These are phyloP conservation scores for Vaccinium macrocarpon DNA, from an alignment of 148 eudicot genomes.

Conservation along the genomic window DNA sequence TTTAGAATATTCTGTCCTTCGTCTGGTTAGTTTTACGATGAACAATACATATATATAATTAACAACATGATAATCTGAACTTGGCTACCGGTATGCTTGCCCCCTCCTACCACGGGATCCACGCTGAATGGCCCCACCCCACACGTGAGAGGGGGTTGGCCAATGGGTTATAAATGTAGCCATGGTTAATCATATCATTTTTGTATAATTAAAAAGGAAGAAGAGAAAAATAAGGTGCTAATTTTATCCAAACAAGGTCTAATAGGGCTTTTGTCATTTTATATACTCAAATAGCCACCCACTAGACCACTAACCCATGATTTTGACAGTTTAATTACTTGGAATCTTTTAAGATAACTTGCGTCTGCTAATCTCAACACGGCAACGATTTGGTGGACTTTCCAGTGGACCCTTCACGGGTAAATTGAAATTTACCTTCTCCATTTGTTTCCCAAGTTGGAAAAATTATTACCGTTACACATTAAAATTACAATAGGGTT, in stretches of 20 bases:
- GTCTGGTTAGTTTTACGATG: too few relatives aligned
- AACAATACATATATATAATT: too few relatives aligned
- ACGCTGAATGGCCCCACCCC: too few relatives aligned
- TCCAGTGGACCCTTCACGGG: neutral
- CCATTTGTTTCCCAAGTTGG: neutral
- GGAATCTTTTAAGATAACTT: neutral
- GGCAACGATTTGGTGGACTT: neutral
- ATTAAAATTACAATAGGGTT: too few relatives aligned
- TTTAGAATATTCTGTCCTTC: too few relatives aligned
- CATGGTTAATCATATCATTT: too few relatives aligned
- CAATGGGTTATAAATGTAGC: too few relatives aligned
- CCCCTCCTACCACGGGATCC: too few relatives aligned
- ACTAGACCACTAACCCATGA: neutral
- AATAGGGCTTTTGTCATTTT: neutral
- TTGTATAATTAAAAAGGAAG: neutral
- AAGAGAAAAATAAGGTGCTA: neutral
- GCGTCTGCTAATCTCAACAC: constrained; percentile 2
- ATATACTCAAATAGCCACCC: neutral
- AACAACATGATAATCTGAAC: too few relatives aligned
- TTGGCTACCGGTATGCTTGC: too few relatives aligned
- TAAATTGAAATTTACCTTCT: neutral
- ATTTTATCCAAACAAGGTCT: neutral
- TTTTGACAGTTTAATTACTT: neutral
- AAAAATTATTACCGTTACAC: neutral
- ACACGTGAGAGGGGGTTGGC: too few relatives aligned